Base-by-base conservation (phyloP, 2,329 filamentous ascomycete genomes). In the Verticillium tricorpus region DNA sequence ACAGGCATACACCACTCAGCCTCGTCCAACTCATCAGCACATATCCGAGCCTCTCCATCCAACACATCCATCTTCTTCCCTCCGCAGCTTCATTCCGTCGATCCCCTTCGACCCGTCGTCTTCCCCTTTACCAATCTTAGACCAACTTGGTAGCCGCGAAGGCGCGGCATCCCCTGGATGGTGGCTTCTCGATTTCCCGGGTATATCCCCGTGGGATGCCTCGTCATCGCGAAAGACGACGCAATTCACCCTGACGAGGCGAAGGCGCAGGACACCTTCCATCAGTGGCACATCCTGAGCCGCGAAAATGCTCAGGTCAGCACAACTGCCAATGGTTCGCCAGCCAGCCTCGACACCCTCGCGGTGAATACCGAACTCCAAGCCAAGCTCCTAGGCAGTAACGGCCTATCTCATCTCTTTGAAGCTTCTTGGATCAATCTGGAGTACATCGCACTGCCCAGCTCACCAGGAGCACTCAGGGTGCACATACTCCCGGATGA, bases 401-500 rank as follows among this genome's bases (percentile, higher is more conserved):
- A 59, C 55, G 19, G 78, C 76, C 74, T 69, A 61, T 56, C 66
- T 67, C 39, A 69, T 77, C 56, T 37, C 60, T 25, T 78, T 12
- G 65, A 66, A 5, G 63, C 68, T 0, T 57, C 64, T 11, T 85
- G 81, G 82, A 73, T 82, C 1, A 73, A 74, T 4, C 66, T 85
- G 8, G 74, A 78, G n/a, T 75, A 80, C 56, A 67, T 61, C 2
- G 61, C 68, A 6, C 56, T 65, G 14, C 58, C 65, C 2, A 55
- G 66, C 15, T 19, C 57, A 1, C 56, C 61, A 5, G 74, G 71
- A 19, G 69, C 76, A 6, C 45, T 85, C 8, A 80, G 88, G 25
- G 76, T 91, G 0, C 87, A 89, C 67, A 67, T 90, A 4, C 79
- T 91, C 2, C 87, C 89, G 2, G 85, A 90, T 65, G 90, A 93